A percentile compares a stretch with the other conserved stretches of the same genome.
These are phyloP conservation scores for Alliaria petiolata DNA, from an alignment of 345 rosid species.

Conservation along the genomic window DNA sequence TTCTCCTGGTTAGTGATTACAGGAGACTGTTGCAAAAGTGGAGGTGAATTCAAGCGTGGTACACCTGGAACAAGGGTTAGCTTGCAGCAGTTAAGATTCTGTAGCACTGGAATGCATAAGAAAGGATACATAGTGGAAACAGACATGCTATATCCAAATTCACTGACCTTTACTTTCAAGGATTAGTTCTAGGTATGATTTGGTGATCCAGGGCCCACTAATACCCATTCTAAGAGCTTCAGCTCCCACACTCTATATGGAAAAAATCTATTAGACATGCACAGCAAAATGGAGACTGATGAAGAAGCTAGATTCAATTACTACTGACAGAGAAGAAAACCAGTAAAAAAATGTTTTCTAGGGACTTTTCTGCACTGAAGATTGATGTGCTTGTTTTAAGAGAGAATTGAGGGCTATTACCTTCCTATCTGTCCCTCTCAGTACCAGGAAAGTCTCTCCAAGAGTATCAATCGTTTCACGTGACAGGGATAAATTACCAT, in stretches of 20 bases:
- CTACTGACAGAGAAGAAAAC: neutral
- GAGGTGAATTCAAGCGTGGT: slow-evolving; percentile 95
- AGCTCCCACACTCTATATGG: slow-evolving; percentile 82
- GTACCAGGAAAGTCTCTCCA: slow-evolving; percentile 86
- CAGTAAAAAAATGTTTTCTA: neutral
- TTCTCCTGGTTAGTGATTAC: slow-evolving; percentile 54
- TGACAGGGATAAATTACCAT: slow-evolving; percentile 72
- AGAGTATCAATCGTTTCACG: slow-evolving; percentile 85
- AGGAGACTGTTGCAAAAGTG: slow-evolving; percentile 54
- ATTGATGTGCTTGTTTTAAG: slow-evolving; percentile 1
- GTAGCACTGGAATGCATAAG: slow-evolving; percentile 19
- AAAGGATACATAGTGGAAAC: slow-evolving; percentile 9
- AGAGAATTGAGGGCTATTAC: slow-evolving; percentile 46
- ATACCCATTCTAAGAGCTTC: slow-evolving; percentile 82
- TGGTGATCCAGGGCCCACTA: slow-evolving; percentile 87
- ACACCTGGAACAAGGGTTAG: slow-evolving; percentile 62
- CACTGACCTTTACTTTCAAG: slow-evolving; percentile 84
- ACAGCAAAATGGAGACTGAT: slow-evolving; percentile 1
- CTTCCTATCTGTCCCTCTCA: slow-evolving; percentile 90
- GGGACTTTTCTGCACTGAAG: slow-evolving; percentile 3
- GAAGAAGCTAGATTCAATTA: neutral
- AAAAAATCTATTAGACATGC: slow-evolving; percentile 15
- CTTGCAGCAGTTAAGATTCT: slow-evolving; percentile 17
- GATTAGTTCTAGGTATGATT: slow-evolving; percentile 93
- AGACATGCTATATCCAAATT: neutral